Conservation (phyloP, 305 asterid genomes). For the Solanum hybrid region DNA sequence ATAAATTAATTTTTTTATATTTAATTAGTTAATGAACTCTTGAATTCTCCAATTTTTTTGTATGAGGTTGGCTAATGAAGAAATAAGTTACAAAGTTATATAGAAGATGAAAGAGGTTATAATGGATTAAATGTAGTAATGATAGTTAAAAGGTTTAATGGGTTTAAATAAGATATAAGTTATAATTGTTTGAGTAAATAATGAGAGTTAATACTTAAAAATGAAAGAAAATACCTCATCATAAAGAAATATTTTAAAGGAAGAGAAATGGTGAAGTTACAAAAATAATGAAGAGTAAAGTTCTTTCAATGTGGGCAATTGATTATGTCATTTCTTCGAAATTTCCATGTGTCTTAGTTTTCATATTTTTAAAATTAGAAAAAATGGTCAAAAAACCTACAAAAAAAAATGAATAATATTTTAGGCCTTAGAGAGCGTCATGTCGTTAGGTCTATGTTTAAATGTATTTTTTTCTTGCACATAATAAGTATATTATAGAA, state of each 20-base stretch:
- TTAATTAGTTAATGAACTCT: not conserved
- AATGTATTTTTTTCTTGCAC: not conserved
- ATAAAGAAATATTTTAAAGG: too few relatives aligned
- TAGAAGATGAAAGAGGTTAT: not conserved
- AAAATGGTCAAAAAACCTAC: too few relatives aligned
- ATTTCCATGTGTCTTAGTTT: not conserved
- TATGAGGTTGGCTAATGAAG: not conserved
- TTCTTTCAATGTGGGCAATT: not conserved
- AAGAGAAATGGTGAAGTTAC: too few relatives aligned
- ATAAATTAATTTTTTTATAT: not conserved
- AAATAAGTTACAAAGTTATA: not conserved
- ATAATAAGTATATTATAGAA: too few relatives aligned
- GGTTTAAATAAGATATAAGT: not conserved
- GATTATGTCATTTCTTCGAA: not conserved
- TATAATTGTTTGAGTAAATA: not conserved
- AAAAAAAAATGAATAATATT: too few relatives aligned
- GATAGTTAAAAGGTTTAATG: not conserved
- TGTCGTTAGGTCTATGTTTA: not conserved
- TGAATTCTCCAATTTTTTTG: not conserved
- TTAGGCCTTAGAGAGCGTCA: not conserved
- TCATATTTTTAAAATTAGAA: not conserved
- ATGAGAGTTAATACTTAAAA: not conserved
- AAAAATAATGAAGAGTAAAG: too few relatives aligned
- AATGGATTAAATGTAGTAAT: not conserved
- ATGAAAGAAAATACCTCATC: too few relatives aligned